These are phyloP conservation scores for Didymella exigua DNA, from an alignment of 2,329 filamentous ascomycete genomes.

Conservation along the genomic window DNA sequence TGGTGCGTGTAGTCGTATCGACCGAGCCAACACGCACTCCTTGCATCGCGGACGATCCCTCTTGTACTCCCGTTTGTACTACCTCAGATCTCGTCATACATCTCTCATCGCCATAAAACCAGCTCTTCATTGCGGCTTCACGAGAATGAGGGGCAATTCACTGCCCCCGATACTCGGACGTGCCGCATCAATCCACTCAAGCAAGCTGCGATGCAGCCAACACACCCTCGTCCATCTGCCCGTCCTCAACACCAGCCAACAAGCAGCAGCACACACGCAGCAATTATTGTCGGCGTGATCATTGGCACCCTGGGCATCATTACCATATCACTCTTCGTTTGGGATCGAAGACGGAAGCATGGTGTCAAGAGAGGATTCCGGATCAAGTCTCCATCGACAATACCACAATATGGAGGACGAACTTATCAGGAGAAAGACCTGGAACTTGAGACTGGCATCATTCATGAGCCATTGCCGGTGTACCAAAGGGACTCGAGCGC, in stretches of 20 bases:
- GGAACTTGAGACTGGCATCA: constrained; percentile 13
- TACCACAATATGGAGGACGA: neutral
- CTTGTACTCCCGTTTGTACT: no score
- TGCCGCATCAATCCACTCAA: neutral
- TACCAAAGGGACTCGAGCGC: constrained; percentile 10
- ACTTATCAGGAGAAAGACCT: neutral
- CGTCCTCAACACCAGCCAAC: neutral
- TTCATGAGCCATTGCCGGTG: constrained; percentile 18
- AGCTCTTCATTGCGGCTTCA: neutral
- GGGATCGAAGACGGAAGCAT: constrained; percentile 6
- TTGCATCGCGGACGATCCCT: constrained; percentile 2
- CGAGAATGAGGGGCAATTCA: neutral
- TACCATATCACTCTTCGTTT: neutral
- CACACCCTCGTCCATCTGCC: neutral
- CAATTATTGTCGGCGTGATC: constrained; percentile 13
- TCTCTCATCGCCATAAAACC: neutral
- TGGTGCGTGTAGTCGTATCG: neutral
- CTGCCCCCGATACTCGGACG: no score
- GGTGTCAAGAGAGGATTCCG: constrained; percentile 6
- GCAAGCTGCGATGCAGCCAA: constrained; percentile 9
- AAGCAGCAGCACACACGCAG: constrained; percentile 5
- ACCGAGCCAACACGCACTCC: neutral
- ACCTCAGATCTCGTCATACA: constrained; percentile 5
- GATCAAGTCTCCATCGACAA: neutral
- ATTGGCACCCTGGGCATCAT: constrained; percentile 10